Percentiles rank a stretch among this genome's conserved stretches.
Evolutionary conservation across 2,329 filamentous ascomycete genomes (phyloP).

Genomic region (Nigrospora sphaerica): DNA sequence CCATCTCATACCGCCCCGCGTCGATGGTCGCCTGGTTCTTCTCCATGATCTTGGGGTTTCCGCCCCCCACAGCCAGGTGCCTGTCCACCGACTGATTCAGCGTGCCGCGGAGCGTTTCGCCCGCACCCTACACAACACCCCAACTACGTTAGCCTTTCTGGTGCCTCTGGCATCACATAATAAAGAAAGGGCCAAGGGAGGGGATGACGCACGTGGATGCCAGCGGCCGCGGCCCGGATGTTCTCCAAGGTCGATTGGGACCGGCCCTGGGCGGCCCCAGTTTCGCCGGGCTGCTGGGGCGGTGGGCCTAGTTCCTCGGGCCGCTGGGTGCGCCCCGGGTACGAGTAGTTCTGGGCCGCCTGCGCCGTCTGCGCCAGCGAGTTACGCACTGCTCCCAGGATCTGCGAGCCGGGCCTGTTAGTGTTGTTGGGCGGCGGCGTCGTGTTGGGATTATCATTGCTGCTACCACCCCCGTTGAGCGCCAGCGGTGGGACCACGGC

Average conservation of each 20-base stretch:
- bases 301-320: background rate
- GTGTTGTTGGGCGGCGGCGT: background rate
- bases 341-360: constrained; percentile 1
- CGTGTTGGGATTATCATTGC: background rate
- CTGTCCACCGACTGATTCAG: constrained; percentile 14
- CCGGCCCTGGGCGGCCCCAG: background rate
- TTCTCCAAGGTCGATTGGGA: constrained; percentile 1
- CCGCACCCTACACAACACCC: constrained; percentile 8
- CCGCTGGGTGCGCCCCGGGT: constrained; percentile 4
- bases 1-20: constrained; percentile 7
- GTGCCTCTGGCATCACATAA: background rate
- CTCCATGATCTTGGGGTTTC: constrained; percentile 4
- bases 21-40: constrained; percentile 7
- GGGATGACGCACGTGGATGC: constrained; percentile 1
- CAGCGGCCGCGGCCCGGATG: constrained; percentile 3
- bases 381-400: no score
- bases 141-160: background rate
- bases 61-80: constrained; percentile 3
- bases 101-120: constrained; percentile 15
- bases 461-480: no score
- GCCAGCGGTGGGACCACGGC: background rate
- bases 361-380: background rate
- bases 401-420: background rate
- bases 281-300: background rate
- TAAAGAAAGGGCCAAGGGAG: no score